These are phyloP conservation scores for Colletotrichum sp. DNA, from an alignment of 2,329 filamentous ascomycete species.

Conservation along the genomic window DNA sequence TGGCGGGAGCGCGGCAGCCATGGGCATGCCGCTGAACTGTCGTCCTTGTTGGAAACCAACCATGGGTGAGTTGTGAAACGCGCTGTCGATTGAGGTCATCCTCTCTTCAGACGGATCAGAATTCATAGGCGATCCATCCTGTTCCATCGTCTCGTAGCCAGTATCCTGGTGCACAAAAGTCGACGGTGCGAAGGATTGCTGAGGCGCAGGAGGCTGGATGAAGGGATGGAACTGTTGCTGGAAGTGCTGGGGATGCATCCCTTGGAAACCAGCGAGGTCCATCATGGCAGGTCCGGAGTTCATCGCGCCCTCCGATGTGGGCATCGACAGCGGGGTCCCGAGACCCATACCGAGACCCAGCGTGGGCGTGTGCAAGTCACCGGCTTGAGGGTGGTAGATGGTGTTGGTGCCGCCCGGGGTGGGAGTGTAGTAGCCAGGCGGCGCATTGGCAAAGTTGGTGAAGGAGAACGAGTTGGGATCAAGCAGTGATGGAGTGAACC, in stretches of 20 bases:
- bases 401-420: conserved; percentile 83
- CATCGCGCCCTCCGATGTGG: conserved; percentile 69
- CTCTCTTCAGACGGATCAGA: conserved; percentile 55
- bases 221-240: conserved; percentile 75
- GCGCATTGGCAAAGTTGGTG: conserved; percentile 77
- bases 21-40: conserved; percentile 50
- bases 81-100: conserved; percentile 62
- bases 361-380: conserved; percentile 85
- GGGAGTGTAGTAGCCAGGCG: conserved; percentile 85
- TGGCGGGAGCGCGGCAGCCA: conserved; percentile 52
- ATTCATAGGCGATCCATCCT: conserved; percentile 73
- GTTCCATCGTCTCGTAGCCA: conserved; percentile 79
- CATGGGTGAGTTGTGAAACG: conserved; percentile 66
- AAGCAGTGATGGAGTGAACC: conserved; percentile 86
- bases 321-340: conserved; percentile 81
- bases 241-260: conserved; percentile 64
- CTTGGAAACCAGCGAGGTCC: conserved; percentile 70
- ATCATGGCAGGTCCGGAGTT: conserved; percentile 64
- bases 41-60: conserved; percentile 62
- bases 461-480: conserved; percentile 87
- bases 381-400: conserved; percentile 81
- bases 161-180: conserved; percentile 82
- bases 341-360: conserved; percentile 77
- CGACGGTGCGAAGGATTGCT: conserved; percentile 73
- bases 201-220: conserved; percentile 61